A percentile compares a stretch with the other conserved stretches of the same genome.
Conservation (phyloP, 2,329 filamentous ascomycete genomes). For the Mycosphaerella arachidis region DNA sequence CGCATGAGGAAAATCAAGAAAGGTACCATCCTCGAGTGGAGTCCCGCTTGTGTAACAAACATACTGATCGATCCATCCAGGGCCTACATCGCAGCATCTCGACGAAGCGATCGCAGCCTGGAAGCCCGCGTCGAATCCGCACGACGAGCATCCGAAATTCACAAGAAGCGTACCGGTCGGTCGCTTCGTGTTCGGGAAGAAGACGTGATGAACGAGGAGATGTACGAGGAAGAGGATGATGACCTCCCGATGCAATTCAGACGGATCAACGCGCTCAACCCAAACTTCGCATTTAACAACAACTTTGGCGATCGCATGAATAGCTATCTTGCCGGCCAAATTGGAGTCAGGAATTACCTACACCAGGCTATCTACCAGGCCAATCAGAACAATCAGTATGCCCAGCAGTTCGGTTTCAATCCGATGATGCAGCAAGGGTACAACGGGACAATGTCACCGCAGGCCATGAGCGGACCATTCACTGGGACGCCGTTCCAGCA, state of each 20-base stretch:
- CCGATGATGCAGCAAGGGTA: conserved; percentile 31
- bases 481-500: conserved; percentile 36
- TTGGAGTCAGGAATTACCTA: conserved; percentile 52
- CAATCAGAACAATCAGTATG: conserved; percentile 36
- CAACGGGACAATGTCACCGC: conserved; percentile 26
- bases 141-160: conserved; percentile 80
- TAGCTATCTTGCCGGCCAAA: conserved; percentile 54
- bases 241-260: conserved; percentile 65
- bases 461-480: conserved; percentile 21
- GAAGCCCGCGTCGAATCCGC: conserved; percentile 88
- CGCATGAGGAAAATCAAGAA: conserved; percentile 78
- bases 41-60: not conserved
- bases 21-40: conserved; percentile 39
- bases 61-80: conserved; percentile 39
- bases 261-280: conserved; percentile 58
- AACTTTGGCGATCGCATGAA: conserved; percentile 58
- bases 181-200: conserved; percentile 76
- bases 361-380: conserved; percentile 43
- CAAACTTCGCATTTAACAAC: conserved; percentile 37
- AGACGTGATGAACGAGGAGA: conserved; percentile 84
- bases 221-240: conserved; percentile 94
- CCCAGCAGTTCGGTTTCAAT: conserved; percentile 39
- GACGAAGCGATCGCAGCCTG: conserved; percentile 77
- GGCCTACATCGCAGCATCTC: conserved; percentile 87
- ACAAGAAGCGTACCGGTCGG: conserved; percentile 81